phyloP scores from a whole-genome alignment of 2,329 filamentous ascomycete species.

The Alternaria panax region DNA sequence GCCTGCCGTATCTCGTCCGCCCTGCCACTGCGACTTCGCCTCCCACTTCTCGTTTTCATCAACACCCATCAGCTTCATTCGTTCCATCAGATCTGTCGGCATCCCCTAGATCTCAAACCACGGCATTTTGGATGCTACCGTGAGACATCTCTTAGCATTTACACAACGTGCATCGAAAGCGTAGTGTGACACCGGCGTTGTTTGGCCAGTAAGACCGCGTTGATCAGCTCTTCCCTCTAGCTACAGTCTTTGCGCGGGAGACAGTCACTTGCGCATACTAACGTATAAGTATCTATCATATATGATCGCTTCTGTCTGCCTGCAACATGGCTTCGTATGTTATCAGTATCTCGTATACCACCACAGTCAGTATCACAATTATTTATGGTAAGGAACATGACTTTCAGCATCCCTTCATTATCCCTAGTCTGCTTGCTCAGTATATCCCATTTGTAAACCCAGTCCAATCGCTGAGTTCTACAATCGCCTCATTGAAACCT shows the following conservation, averaged over 20 bases:
- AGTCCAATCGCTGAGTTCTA: background rate
- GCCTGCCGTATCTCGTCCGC: slow-evolving; percentile 23
- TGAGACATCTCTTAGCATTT: background rate
- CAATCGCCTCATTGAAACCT: background rate
- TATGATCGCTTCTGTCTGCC: background rate
- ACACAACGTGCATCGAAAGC: background rate
- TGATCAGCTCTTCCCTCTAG: too few species aligned
- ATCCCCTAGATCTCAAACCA: background rate
- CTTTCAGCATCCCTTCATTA: background rate
- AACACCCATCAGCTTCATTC: background rate
- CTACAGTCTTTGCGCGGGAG: too few species aligned
- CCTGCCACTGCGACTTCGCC: background rate
- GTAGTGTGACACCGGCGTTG: background rate
- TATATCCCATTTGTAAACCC: background rate
- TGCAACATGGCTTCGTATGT: background rate
- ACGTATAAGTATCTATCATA: background rate
- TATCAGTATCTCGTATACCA: background rate
- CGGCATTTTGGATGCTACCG: background rate
- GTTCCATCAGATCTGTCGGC: accelerated
- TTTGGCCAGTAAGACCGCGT: too few species aligned
- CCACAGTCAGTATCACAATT: background rate
- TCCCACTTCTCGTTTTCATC: background rate
- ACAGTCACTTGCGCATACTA: background rate
- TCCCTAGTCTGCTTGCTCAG: background rate
- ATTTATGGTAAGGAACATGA: background rate